These are phyloP conservation scores for Candida coquimbonensis DNA, from an alignment of 805 yeast genomes.

Conservation along the genomic window DNA sequence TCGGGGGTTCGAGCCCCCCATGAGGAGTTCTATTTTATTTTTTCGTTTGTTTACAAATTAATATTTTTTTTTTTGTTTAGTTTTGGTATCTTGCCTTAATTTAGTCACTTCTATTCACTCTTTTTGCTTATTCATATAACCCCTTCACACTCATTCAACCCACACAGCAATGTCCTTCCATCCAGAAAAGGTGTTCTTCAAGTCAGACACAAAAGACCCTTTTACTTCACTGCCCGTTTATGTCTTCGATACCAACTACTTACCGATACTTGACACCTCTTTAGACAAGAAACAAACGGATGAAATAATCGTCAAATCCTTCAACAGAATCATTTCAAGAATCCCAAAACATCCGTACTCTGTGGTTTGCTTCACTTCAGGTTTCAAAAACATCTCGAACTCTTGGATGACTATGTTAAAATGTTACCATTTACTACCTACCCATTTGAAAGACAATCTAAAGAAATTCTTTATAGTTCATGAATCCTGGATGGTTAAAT, in stretches of 20 bases:
- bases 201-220: slow-evolving; percentile 60
- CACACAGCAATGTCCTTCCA: slow-evolving; percentile 17
- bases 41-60: background rate
- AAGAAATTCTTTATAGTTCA: slow-evolving; percentile 72
- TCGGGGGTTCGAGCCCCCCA: slow-evolving; percentile 20
- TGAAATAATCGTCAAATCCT: slow-evolving; percentile 40
- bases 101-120: background rate
- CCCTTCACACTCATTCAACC: background rate
- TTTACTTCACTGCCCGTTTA: slow-evolving; percentile 62
- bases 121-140: background rate
- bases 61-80: background rate
- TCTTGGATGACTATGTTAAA: slow-evolving; percentile 70
- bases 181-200: slow-evolving; percentile 42
- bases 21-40: slow-evolving; percentile 9
- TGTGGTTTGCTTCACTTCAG: slow-evolving; percentile 74
- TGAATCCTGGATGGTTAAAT: slow-evolving; percentile 83
- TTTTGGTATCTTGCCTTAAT: background rate
- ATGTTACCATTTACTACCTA: slow-evolving; percentile 51
- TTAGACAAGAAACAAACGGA: slow-evolving; percentile 30
- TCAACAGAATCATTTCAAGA: slow-evolving; percentile 45
- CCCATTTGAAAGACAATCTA: slow-evolving; percentile 45
- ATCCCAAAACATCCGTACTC: slow-evolving; percentile 62
- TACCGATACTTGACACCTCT: slow-evolving; percentile 49
- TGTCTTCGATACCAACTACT: slow-evolving; percentile 74
- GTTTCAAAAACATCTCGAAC: slow-evolving; percentile 45